Evolutionary conservation across 805 yeast genomes (phyloP).

Genomic region (Myxozyma lipomycoides): DNA sequence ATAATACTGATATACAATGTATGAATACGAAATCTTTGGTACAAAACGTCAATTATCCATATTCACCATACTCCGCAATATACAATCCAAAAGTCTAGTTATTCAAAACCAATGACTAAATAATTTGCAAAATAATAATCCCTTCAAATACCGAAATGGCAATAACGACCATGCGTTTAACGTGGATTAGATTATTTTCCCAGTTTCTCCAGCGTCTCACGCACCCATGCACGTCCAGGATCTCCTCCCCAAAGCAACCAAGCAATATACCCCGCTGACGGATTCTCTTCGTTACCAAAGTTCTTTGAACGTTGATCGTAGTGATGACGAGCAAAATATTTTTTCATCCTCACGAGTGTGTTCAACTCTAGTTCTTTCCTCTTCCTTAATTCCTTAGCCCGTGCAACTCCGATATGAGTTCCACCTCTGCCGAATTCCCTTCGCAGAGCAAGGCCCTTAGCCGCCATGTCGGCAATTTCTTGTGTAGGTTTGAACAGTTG

Average conservation of each 20-base stretch:
- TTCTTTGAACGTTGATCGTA: not conserved
- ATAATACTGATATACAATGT: too few species aligned
- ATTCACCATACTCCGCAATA: too few species aligned
- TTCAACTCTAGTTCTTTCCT: not conserved
- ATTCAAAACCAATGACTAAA: too few species aligned
- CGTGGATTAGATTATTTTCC: too few species aligned
- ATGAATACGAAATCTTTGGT: too few species aligned
- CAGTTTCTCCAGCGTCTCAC: not conserved
- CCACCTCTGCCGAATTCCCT: not conserved
- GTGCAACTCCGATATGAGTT: not conserved
- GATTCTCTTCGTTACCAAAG: not conserved
- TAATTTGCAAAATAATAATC: too few species aligned
- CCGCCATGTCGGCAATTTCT: not conserved
- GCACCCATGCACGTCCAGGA: not conserved
- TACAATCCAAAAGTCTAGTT: too few species aligned
- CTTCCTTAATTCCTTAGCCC: not conserved
- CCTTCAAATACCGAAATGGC: too few species aligned
- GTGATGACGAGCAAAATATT: not conserved
- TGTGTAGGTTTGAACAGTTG: not conserved
- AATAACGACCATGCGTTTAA: too few species aligned
- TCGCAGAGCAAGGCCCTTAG: not conserved
- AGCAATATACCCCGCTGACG: not conserved
- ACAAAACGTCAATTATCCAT: too few species aligned
- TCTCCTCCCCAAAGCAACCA: not conserved
- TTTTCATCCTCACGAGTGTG: not conserved